These are phyloP conservation scores for Globisporangium okanoganense DNA, from an alignment of 352 stramenopile genomes.

Conservation along the genomic window DNA sequence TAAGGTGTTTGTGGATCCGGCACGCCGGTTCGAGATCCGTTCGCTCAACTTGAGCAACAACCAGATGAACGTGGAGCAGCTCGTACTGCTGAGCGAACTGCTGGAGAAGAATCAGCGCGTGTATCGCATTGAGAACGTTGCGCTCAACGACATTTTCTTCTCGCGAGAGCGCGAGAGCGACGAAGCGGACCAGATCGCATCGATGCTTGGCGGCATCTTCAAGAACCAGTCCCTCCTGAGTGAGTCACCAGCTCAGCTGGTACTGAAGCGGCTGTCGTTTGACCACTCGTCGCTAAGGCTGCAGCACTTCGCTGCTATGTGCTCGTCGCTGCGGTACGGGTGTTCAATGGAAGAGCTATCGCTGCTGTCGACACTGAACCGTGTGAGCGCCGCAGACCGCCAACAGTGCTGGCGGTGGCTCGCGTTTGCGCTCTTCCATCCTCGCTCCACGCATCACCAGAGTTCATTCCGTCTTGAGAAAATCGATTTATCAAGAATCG, in stretches of 20 bases:
- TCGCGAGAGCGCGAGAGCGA: conserved; percentile 6
- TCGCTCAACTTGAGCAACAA: conserved; percentile 17
- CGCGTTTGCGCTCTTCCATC: conserved; percentile 15
- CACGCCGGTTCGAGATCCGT: neutral
- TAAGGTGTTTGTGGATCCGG: neutral
- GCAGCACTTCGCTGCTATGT: conserved; percentile 9
- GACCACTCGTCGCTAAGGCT: conserved; percentile 9
- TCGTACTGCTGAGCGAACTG: conserved; percentile 11
- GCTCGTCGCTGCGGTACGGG: conserved; percentile 5
- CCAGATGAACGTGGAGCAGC: conserved; percentile 1
- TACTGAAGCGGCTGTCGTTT: conserved; percentile 6
- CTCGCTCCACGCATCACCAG: neutral
- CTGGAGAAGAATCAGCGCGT: conserved; percentile 3
- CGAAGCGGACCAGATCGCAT: neutral
- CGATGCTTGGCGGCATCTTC: neutral
- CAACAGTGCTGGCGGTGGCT: conserved; percentile 15
- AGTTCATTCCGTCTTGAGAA: conserved; percentile 1
- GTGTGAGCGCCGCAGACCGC: neutral
- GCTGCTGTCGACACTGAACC: conserved; percentile 6
- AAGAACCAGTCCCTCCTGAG: neutral
- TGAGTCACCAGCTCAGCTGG: neutral
- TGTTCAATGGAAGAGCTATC: conserved; percentile 2
- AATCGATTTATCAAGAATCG: conserved; percentile 9
- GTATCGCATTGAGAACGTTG: conserved; percentile 4
- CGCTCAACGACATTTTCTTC: conserved; percentile 10